Base-by-base conservation (phyloP, 768 basidiomycete species). In the Rhizopogon roseolus region DNA sequence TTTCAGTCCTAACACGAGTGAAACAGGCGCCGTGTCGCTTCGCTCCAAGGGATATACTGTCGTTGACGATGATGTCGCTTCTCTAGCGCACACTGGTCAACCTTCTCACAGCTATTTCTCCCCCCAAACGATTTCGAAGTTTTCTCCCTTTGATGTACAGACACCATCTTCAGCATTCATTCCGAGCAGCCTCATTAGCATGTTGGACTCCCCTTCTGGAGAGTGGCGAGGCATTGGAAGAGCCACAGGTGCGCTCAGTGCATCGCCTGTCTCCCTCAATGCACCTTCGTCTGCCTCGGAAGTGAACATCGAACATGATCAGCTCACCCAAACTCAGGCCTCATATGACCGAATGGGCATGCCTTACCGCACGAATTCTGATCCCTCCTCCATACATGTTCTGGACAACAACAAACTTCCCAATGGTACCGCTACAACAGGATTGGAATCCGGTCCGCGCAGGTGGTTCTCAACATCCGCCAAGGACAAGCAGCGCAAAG, bases 401-500 rank as follows among this genome's bases (percentile, higher is more conserved):
- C 44, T 54, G 25, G 58, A 60, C 11, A 61, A 60, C 11, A 61
- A 61, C 46, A 36, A 13, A 22, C 34, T 58, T 22, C 58, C 57
- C 5, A 37, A 42, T 13, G 57, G 60, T 9, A 25, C 49, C 13
- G 28, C 49, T 7, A 61, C 29, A 44, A 51, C 58, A 48, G 54
- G 51, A 17, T 34, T 59, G 48, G 60, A 65, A 58, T 66, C 65
- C 16, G 66, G 73, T 45, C 69, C 73, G 37, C 70, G 76, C 36
- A 73, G 79, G 39, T 81, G 79, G 80, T 78, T 77, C 63, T 74
- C 74, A 44, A 58, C 70, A 25, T 65, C 71, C 44, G 67, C 65
- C 49, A 75, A 73, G 49, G 76, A 76, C 53, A 81, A 76, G 63
- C 71, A 78, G 54, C 82, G 75, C 73, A 87, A 81, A 64, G 82